Evolutionary conservation across 768 basidiomycete genomes (phyloP).

Genomic region (Panaeolus papilionaceus): DNA sequence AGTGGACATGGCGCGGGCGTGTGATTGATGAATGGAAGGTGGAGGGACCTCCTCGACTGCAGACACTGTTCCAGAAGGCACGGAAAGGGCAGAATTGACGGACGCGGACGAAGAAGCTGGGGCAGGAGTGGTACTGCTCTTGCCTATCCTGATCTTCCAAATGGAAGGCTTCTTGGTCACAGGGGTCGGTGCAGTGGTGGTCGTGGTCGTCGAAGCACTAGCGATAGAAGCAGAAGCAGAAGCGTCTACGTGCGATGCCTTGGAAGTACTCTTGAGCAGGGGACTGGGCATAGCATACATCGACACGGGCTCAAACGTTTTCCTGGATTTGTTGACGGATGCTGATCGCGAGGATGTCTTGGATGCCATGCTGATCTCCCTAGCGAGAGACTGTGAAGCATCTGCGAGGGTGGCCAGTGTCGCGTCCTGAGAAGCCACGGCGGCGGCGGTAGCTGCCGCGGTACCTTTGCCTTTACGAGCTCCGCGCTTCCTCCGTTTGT

Average conservation of each 20-base stretch:
- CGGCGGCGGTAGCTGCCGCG: constrained; percentile 36
- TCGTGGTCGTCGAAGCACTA: constrained; percentile 25
- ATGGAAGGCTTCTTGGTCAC: constrained; percentile 84
- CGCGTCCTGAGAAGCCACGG: constrained; percentile 49
- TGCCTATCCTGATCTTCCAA: constrained; percentile 83
- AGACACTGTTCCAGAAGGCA: constrained; percentile 42
- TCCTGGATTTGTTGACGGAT: constrained; percentile 18
- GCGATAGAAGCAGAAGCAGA: constrained; percentile 30
- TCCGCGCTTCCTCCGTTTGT: constrained; percentile 85
- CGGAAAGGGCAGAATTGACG: constrained; percentile 25
- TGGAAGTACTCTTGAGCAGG: constrained; percentile 30
- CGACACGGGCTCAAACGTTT: constrained; percentile 50
- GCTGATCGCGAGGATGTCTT: constrained; percentile 42
- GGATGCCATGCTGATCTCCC: constrained; percentile 80
- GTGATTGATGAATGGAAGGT: constrained; percentile 29
- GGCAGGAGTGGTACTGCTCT: constrained; percentile 44
- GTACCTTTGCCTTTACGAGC: constrained; percentile 81
- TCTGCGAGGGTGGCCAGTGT: constrained; percentile 75
- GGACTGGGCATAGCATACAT: constrained; percentile 50
- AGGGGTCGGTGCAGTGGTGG: constrained; percentile 37
- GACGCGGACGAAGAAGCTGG: constrained; percentile 38
- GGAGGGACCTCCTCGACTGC: constrained; percentile 47
- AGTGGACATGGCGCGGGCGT: constrained; percentile 53
- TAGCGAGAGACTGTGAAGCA: constrained; percentile 82
- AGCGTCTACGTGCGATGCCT: constrained; percentile 14